These are phyloP conservation scores for Aspergillus viridinutans DNA, from an alignment of 2,329 filamentous ascomycete species.

Conservation along the genomic window DNA sequence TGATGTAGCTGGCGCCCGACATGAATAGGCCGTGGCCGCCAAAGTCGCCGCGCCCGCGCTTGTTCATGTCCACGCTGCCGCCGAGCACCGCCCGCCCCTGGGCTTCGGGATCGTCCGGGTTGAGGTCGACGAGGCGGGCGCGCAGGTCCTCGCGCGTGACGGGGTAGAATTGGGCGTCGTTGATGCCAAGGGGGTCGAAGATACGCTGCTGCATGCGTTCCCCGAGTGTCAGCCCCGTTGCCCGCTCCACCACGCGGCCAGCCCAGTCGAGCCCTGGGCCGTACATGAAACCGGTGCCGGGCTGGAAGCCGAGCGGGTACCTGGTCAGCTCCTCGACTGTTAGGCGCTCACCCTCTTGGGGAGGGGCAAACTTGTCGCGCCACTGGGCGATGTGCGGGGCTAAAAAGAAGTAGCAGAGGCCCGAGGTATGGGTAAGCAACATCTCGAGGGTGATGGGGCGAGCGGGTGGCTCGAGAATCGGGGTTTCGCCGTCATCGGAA, in stretches of 20 bases:
- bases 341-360: conserved; percentile 11
- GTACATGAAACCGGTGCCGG: conserved; percentile 51
- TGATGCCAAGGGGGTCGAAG: conserved; percentile 43
- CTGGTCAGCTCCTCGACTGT: conserved; percentile 42
- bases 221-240: conserved; percentile 43
- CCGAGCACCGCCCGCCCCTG: conserved; percentile 35
- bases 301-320: conserved; percentile 49
- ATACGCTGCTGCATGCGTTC: conserved; percentile 45
- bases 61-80: conserved; percentile 31
- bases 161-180: conserved; percentile 39
- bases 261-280: conserved; percentile 51
- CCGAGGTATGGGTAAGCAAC: conserved; percentile 52
- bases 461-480: conserved; percentile 30
- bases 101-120: conserved; percentile 36
- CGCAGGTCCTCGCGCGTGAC: conserved; percentile 35
- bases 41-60: conserved; percentile 29
- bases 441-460: conserved; percentile 48
- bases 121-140: conserved; percentile 34
- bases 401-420: conserved; percentile 45
- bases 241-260: conserved; percentile 48
- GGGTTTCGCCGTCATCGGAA: conserved; percentile 30
- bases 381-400: conserved; percentile 35
- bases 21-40: conserved; percentile 45
- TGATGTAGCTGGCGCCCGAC: conserved; percentile 24
- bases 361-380: conserved; percentile 27